phyloP scores from a whole-genome alignment of 768 basidiomycete species.

The Pleurotus eryngii region DNA sequence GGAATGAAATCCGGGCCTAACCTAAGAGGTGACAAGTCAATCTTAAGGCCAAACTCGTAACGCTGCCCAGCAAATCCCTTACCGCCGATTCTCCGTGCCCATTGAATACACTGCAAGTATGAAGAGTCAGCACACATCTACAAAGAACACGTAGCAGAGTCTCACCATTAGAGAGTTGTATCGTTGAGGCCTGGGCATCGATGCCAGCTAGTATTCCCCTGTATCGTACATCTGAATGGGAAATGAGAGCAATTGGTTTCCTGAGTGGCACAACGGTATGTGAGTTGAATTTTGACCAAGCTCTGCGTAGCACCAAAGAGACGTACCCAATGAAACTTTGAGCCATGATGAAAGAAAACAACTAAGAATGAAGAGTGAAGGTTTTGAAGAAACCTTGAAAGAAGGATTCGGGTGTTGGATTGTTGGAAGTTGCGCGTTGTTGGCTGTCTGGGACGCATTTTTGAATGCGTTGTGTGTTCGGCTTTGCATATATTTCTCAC shows the following conservation, averaged over 20 bases:
- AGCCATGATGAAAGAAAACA: conserved; percentile 44
- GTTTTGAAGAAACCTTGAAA: neutral
- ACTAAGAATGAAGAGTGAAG: neutral
- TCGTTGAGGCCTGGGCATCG: conserved; percentile 81
- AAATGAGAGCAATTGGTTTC: conserved; percentile 87
- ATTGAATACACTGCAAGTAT: conserved; percentile 67
- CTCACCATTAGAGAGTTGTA: conserved; percentile 83
- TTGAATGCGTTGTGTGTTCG: neutral
- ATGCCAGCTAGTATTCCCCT: conserved; percentile 85
- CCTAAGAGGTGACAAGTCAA: conserved; percentile 28
- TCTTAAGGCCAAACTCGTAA: neutral
- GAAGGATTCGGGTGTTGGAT: neutral
- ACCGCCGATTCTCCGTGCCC: conserved; percentile 86
- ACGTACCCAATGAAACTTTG: conserved; percentile 73
- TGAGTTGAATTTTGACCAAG: too few relatives aligned
- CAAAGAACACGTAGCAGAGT: neutral
- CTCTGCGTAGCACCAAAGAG: too few relatives aligned
- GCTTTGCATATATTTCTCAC: conserved; percentile 6
- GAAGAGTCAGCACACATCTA: neutral
- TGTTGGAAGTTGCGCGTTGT: conserved; percentile 2
- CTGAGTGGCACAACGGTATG: conserved; percentile 29
- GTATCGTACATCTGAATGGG: conserved; percentile 89
- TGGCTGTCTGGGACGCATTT: neutral
- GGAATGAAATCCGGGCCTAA: conserved; percentile 78
- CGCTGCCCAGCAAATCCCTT: conserved; percentile 22